Percentiles rank a stretch among this genome's conserved stretches.
These are phyloP conservation scores for Apiospora malaysiana DNA, from an alignment of 2,329 filamentous ascomycete genomes.

Conservation along the genomic window DNA sequence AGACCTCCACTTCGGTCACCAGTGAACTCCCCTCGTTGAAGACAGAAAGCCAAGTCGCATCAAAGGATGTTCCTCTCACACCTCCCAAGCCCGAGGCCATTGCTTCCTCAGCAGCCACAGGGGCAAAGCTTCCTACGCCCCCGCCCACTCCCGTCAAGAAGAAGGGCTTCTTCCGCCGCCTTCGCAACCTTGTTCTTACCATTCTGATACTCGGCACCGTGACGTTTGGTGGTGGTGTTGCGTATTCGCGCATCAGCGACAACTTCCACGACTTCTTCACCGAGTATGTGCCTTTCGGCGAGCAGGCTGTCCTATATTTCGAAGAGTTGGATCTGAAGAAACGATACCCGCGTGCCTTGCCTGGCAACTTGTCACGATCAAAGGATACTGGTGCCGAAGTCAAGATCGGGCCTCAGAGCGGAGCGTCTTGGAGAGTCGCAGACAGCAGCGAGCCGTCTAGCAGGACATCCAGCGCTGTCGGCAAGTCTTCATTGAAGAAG, in stretches of 20 bases:
- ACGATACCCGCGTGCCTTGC: slow-evolving; percentile 67
- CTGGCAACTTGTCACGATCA: slow-evolving; percentile 54
- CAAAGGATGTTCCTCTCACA: slow-evolving; percentile 47
- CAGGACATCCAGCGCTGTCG: slow-evolving; percentile 38
- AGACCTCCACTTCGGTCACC: slow-evolving; percentile 56
- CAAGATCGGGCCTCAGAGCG: slow-evolving; percentile 84
- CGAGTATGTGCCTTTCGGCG: slow-evolving; percentile 92
- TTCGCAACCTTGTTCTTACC: slow-evolving; percentile 79
- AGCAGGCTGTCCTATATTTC: slow-evolving; percentile 92
- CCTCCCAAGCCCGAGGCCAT: slow-evolving; percentile 46
- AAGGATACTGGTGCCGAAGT: slow-evolving; percentile 71
- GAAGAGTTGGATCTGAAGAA: slow-evolving; percentile 94
- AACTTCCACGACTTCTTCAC: slow-evolving; percentile 99
- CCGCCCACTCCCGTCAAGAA: slow-evolving; percentile 51
- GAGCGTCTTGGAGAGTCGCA: slow-evolving; percentile 69
- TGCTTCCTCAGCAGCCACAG: slow-evolving; percentile 40
- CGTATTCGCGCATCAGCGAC: slow-evolving; percentile 91
- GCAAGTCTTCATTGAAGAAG: slow-evolving; percentile 33
- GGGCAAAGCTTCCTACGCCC: slow-evolving; percentile 37
- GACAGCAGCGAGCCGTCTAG: slow-evolving; percentile 36
- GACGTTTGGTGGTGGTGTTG: slow-evolving; percentile 86
- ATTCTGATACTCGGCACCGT: slow-evolving; percentile 77
- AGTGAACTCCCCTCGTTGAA: slow-evolving; percentile 45
- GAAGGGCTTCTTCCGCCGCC: slow-evolving; percentile 72
- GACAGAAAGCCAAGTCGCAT: slow-evolving; percentile 43